Percentiles rank a stretch among this genome's conserved stretches.
phyloP scores from a whole-genome alignment of 1,284 basidiomycete species.

The Phellinidium pouzarii region DNA sequence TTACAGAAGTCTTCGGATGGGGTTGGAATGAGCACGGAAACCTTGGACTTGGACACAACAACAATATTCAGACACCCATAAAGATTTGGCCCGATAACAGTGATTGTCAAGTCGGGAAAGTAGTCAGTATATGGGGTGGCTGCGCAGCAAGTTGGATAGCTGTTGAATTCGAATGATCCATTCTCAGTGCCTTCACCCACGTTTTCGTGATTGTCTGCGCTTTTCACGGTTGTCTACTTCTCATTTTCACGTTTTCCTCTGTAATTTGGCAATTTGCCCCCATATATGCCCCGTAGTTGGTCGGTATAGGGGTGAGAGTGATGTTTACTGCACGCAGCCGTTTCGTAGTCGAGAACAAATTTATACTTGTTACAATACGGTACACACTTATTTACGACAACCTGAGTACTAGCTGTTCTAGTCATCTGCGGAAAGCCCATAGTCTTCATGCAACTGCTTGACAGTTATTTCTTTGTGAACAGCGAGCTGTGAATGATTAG shows the following conservation, averaged over 20 bases:
- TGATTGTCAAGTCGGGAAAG: slow-evolving; percentile 18
- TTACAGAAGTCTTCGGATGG: slow-evolving; percentile 66
- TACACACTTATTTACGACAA: too few species aligned
- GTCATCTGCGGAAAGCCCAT: slow-evolving; percentile 45
- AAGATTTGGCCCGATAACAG: slow-evolving; percentile 43
- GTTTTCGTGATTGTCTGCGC: too few species aligned
- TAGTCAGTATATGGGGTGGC: slow-evolving; percentile 54
- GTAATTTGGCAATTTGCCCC: too few species aligned
- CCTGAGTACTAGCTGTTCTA: slow-evolving; percentile 20
- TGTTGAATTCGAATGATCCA: slow-evolving; percentile 16
- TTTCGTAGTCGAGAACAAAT: too few species aligned
- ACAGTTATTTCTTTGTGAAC: slow-evolving; percentile 56
- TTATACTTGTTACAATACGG: too few species aligned
- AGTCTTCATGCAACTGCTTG: slow-evolving; percentile 62
- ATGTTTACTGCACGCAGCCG: too few species aligned
- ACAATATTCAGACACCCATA: slow-evolving; percentile 43
- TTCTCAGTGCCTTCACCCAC: neutral
- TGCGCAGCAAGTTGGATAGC: slow-evolving; percentile 72
- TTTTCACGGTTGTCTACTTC: too few species aligned
- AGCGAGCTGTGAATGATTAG: slow-evolving; percentile 68
- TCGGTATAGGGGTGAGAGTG: too few species aligned
- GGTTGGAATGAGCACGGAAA: slow-evolving; percentile 98
- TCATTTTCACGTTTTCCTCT: too few species aligned
- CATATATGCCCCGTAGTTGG: too few species aligned
- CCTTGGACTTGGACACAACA: slow-evolving; percentile 58